Evolutionary conservation across 1,284 basidiomycete species (phyloP).

Genomic region (Peniophora sp.): DNA sequence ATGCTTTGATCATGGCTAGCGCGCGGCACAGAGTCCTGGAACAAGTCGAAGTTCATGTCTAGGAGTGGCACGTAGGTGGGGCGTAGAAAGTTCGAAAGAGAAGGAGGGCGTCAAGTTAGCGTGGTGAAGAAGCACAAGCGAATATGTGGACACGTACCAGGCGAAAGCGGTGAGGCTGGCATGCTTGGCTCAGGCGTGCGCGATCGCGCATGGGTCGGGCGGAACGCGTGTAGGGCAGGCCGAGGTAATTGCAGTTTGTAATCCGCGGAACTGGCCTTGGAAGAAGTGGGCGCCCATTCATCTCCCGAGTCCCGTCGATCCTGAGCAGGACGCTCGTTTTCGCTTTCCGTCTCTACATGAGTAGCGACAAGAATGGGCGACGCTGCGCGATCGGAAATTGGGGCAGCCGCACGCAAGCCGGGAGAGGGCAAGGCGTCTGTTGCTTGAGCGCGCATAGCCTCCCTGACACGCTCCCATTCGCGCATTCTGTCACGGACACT

Average conservation of each 20-base stretch:
- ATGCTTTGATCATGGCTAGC: conserved; percentile 10
- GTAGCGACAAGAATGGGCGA: too few relatives aligned
- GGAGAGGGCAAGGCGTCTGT: background rate
- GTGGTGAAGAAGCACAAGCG: background rate
- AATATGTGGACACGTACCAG: conserved; percentile 3
- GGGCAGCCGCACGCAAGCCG: conserved; percentile 5
- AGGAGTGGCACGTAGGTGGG: background rate
- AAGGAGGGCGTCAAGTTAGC: background rate
- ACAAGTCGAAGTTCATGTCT: conserved; percentile 13
- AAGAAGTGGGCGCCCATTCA: too few relatives aligned
- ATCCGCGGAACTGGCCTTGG: too few relatives aligned
- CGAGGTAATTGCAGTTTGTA: too few relatives aligned
- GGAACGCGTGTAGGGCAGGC: too few relatives aligned
- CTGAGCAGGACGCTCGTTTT: conserved; percentile 3
- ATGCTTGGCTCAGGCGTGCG: background rate
- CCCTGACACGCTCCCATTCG: conserved; percentile 16
- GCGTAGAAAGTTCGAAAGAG: background rate
- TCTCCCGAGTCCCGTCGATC: background rate
- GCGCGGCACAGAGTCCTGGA: conserved; percentile 12
- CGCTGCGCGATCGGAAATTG: conserved; percentile 2
- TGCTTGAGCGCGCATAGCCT: conserved; percentile 11
- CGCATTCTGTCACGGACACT: conserved; percentile 18
- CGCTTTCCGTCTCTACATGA: conserved; percentile 9
- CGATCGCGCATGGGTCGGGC: too few relatives aligned
- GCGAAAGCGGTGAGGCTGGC: conserved; percentile 6